These are phyloP conservation scores for Dipteronia sinensis DNA, from an alignment of 345 rosid species.

Conservation along the genomic window DNA sequence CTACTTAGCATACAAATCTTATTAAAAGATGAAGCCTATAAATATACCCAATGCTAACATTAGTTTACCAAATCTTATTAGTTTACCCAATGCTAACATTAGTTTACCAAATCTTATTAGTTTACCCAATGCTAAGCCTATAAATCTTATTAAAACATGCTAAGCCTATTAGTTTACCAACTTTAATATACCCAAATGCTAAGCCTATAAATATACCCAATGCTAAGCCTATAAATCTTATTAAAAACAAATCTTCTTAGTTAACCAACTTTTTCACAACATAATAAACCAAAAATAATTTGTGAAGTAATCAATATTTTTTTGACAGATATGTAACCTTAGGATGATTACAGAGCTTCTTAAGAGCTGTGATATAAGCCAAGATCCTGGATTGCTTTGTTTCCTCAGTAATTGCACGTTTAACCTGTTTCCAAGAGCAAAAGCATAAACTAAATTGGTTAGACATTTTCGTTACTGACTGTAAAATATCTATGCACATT, in stretches of 20 bases:
- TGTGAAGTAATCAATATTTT: neutral
- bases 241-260: neutral
- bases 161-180: neutral
- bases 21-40: neutral
- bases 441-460: constrained; percentile 8
- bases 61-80: neutral
- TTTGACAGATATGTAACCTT: constrained; percentile 50
- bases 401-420: constrained; percentile 76
- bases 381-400: constrained; percentile 84
- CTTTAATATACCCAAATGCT: too few species aligned
- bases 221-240: neutral
- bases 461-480: neutral
- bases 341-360: constrained; percentile 99
- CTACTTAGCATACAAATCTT: neutral
- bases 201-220: neutral
- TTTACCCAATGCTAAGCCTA: too few species aligned
- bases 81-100: neutral
- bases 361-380: constrained; percentile 97
- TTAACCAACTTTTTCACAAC: neutral
- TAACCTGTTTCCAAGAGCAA: constrained; percentile 57
- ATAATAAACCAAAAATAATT: neutral
- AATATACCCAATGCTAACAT: neutral
- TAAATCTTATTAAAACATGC: too few species aligned
- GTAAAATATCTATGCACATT: neutral
- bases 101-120: neutral